These are phyloP conservation scores for Gossypium stocksii DNA, from an alignment of 345 rosid species.

Conservation along the genomic window DNA sequence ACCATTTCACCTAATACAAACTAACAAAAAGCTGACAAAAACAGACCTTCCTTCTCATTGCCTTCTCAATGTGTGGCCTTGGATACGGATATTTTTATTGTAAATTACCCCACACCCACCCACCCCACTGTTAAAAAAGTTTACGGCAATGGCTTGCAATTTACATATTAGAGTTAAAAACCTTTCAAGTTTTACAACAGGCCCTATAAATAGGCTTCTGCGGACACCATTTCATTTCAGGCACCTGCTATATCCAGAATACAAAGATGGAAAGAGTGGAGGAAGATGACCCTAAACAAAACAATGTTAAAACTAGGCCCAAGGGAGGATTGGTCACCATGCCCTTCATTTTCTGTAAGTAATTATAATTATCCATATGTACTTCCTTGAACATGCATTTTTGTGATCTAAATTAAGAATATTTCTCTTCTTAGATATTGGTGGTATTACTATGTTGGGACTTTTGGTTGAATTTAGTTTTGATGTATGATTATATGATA, in stretches of 20 bases:
- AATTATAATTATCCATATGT: neutral
- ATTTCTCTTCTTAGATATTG: neutral
- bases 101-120: neutral
- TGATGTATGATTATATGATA: neutral
- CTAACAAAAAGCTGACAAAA: neutral
- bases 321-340: constrained; percentile 63
- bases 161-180: neutral
- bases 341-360: constrained; percentile 72
- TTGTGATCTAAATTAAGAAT: neutral
- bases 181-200: neutral
- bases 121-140: neutral
- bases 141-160: neutral
- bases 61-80: constrained; percentile 14
- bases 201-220: constrained; percentile 15
- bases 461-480: neutral
- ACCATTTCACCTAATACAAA: neutral
- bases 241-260: neutral
- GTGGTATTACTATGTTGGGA: neutral
- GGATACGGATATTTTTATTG: neutral
- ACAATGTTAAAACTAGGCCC: constrained; percentile 25
- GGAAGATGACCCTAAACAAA: constrained; percentile 31
- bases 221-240: neutral
- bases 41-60: neutral
- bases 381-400: too few relatives aligned
- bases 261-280: constrained; percentile 11